A percentile compares a stretch with the other conserved stretches of the same genome.
Evolutionary conservation across 495 filamentous ascomycete species (phyloP).

Genomic region (Podospora appendiculata): DNA sequence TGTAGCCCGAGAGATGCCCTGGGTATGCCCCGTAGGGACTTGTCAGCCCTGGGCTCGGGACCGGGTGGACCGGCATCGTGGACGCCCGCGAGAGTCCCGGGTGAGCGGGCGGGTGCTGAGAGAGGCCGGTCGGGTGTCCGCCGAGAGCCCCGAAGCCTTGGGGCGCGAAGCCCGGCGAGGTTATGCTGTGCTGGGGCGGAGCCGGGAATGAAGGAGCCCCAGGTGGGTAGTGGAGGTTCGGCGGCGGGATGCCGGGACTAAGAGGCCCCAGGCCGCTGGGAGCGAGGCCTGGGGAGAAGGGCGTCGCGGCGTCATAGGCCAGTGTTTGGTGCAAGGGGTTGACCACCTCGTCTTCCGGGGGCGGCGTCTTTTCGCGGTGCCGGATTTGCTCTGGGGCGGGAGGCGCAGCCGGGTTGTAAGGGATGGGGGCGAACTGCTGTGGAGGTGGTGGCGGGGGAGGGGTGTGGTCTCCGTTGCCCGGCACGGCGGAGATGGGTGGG

Average conservation of each 20-base stretch:
- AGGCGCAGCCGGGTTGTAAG: slow-evolving; percentile 87
- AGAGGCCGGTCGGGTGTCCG: slow-evolving; percentile 27
- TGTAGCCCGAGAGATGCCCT: slow-evolving; percentile 3
- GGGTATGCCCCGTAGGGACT: slow-evolving; percentile 30
- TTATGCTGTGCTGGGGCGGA: slow-evolving; percentile 28
- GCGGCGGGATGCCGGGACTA: slow-evolving; percentile 27
- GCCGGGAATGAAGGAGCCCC: slow-evolving; percentile 28
- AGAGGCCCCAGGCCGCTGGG: slow-evolving; percentile 26
- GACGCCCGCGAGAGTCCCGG: slow-evolving; percentile 31
- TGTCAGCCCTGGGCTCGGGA: slow-evolving; percentile 16
- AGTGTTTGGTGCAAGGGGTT: slow-evolving; percentile 66
- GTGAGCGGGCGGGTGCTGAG: slow-evolving; percentile 21
- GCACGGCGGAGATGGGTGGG: slow-evolving; percentile 27
- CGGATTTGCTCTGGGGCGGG: slow-evolving; percentile 75
- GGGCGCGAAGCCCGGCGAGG: slow-evolving; percentile 33
- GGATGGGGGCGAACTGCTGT: slow-evolving; percentile 57
- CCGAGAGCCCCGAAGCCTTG: slow-evolving; percentile 30
- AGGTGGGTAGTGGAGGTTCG: slow-evolving; percentile 25
- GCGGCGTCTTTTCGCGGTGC: slow-evolving; percentile 85
- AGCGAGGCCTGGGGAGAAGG: slow-evolving; percentile 39
- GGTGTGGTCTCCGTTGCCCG: slow-evolving; percentile 9
- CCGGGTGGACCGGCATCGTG: slow-evolving; percentile 31
- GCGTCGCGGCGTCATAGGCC: slow-evolving; percentile 50
- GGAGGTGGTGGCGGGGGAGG: slow-evolving; percentile 26
- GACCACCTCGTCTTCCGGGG: slow-evolving; percentile 59